Conservation (phyloP, 2,329 filamentous ascomycete species). For the Calonectria crousiana region DNA sequence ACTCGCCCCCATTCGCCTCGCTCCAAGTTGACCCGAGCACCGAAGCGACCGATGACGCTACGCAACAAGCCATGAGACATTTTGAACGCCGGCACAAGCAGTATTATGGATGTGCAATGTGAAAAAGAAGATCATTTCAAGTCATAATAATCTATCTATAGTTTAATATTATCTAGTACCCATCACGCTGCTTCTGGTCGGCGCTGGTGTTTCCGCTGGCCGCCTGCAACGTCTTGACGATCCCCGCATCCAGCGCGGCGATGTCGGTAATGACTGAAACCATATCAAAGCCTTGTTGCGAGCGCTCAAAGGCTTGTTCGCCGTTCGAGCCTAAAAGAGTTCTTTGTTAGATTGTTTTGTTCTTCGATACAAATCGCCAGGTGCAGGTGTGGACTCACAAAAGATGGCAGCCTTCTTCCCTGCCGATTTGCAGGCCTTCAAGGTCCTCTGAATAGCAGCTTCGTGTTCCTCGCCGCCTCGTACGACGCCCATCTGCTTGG, state of each 20-base stretch:
- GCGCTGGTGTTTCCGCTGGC: slow-evolving; percentile 6
- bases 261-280: slow-evolving; percentile 19
- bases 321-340: slow-evolving; percentile 7
- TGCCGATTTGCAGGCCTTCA: slow-evolving; percentile 15
- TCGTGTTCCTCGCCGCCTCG: slow-evolving; percentile 23
- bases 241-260: background rate
- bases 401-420: slow-evolving; percentile 25
- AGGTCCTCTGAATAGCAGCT: slow-evolving; percentile 17
- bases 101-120: background rate
- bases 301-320: slow-evolving; percentile 1
- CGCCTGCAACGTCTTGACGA: background rate
- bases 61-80: background rate
- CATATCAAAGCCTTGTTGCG: slow-evolving; percentile 25
- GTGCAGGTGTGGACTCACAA: slow-evolving; percentile 1
- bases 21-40: background rate
- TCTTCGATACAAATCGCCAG: background rate
- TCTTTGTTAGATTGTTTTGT: background rate
- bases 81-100: background rate
- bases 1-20: background rate
- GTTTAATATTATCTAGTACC: slow-evolving; percentile 5
- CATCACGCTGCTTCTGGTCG: background rate
- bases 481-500: slow-evolving; percentile 20
- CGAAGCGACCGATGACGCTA: background rate
- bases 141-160: background rate
- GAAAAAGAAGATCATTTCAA: background rate